Conservation (phyloP, 495 filamentous ascomycete species). For the Xylona heveae region DNA sequence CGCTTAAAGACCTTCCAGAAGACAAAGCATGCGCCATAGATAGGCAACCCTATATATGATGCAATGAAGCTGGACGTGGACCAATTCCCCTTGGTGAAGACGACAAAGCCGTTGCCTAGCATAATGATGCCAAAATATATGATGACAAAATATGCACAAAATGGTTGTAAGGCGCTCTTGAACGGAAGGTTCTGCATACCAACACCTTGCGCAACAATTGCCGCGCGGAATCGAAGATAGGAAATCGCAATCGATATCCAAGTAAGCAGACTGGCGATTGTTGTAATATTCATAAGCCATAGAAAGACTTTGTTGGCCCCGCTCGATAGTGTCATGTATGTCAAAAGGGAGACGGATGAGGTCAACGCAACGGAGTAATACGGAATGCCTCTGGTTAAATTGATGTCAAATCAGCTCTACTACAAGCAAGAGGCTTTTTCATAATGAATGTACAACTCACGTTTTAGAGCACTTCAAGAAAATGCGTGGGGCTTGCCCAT, state of each 20-base stretch:
- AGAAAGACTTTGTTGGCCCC: neutral
- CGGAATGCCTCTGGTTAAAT: conserved; percentile 32
- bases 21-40: neutral
- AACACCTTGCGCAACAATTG: neutral
- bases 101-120: neutral
- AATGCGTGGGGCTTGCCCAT: conserved; percentile 39
- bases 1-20: conserved; percentile 1
- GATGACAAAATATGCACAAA: conserved; percentile 34
- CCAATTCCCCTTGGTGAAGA: neutral
- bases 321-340: neutral
- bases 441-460: conserved; percentile 44
- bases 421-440: conserved; percentile 32
- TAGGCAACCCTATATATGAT: neutral
- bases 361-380: conserved; percentile 38
- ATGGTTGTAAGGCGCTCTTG: conserved; percentile 26
- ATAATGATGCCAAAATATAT: conserved; percentile 28
- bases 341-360: neutral
- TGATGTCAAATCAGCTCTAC: conserved; percentile 28
- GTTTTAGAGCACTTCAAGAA: conserved; percentile 29
- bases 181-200: conserved; percentile 9
- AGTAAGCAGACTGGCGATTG: conserved; percentile 35
- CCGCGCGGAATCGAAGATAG: too few species aligned
- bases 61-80: neutral
- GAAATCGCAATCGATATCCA: conserved; percentile 31
- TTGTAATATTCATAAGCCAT: conserved; percentile 8